These are phyloP conservation scores for Didymella keratinophila DNA, from an alignment of 2,329 filamentous ascomycete species.

Conservation along the genomic window DNA sequence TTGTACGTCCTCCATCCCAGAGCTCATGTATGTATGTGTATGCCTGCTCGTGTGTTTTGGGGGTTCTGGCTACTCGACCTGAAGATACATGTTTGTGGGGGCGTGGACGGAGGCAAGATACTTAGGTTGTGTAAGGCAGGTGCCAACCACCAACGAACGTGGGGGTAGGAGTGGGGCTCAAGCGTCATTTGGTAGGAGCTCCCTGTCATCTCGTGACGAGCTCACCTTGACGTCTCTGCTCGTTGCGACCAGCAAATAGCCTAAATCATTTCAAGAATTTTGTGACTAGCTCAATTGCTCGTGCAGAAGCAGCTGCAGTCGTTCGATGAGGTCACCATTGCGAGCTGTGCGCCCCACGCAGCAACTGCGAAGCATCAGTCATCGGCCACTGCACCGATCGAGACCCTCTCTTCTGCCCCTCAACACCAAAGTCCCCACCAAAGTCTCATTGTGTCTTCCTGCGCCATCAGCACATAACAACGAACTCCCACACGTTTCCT, in stretches of 20 bases:
- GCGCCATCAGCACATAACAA: conserved; percentile 1
- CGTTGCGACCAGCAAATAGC: conserved; percentile 19
- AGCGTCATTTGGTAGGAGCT: conserved; percentile 14
- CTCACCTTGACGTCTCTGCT: conserved; percentile 10
- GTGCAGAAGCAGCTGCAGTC: not conserved
- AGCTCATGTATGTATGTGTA: not conserved
- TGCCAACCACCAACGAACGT: conserved; percentile 2
- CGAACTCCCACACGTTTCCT: not conserved
- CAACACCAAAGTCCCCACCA: conserved; percentile 21
- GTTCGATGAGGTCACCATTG: conserved; percentile 13
- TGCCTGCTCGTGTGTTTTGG: not conserved
- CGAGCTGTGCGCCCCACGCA: conserved; percentile 20
- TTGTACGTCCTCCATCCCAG: too few relatives aligned
- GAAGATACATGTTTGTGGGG: not conserved
- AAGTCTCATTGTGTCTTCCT: conserved; percentile 6
- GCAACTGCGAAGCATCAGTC: conserved; percentile 40
- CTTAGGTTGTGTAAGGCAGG: not conserved
- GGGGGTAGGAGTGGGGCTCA: conserved; percentile 11
- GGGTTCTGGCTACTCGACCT: not conserved
- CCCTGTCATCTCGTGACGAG: conserved; percentile 11
- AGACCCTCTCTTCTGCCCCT: conserved; percentile 12
- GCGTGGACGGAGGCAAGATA: not conserved
- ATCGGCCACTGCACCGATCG: conserved; percentile 31
- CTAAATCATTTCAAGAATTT: conserved; percentile 1
- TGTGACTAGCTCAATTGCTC: conserved; percentile 8